Evolutionary conservation across 305 asterid species (phyloP), one percentile per base, ranked within the genome.

Genomic region (Solanum chacoense): DNA sequence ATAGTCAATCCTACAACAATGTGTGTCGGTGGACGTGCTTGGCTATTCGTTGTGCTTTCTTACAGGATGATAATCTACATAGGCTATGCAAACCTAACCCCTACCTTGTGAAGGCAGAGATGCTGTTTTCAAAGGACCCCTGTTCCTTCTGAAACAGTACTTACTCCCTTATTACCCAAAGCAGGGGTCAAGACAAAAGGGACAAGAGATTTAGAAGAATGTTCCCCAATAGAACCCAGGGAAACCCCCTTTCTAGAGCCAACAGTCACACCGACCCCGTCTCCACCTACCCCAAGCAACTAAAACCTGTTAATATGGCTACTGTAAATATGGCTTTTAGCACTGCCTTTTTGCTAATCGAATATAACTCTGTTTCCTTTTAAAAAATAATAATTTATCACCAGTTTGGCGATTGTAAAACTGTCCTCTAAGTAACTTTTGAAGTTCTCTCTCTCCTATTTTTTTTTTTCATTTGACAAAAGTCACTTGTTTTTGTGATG

Each of bases 61-160:
- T 90, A 87, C 95, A 96, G 99, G 97, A 92, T 90, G 98, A 94
- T 90, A 93, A 85, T 90, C 94, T 95, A 77, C 93, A 93, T 83
- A 92, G 98, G 89, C 26, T 55, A 55, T 26, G 5, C 24, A 20
- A 20, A 55, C 26, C 69, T 55, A 55, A 3, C 26, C 69, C 24
- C 80, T 32, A 74, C 28, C 42, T 34, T 32, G 28, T 74, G 42
- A 74, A 74, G 80, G 42, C 14, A 74, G 16, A 74, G 42, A 32
- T 9, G 42, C 40, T 31, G 40, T 74, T 74, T 32, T 3, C 24
- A 74, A 32, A 74, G 28, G 35, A 11, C 8, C 13, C 40, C 6
- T 0, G 4, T 5, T 35, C 37, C 74, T 67, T 67, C 31, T 67
- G 32, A 67, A 67, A 67, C 32, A 67, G 16, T 5, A 67, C 74